These are phyloP conservation scores for Vicia sativa DNA, from an alignment of 306 rosid species.

Conservation along the genomic window DNA sequence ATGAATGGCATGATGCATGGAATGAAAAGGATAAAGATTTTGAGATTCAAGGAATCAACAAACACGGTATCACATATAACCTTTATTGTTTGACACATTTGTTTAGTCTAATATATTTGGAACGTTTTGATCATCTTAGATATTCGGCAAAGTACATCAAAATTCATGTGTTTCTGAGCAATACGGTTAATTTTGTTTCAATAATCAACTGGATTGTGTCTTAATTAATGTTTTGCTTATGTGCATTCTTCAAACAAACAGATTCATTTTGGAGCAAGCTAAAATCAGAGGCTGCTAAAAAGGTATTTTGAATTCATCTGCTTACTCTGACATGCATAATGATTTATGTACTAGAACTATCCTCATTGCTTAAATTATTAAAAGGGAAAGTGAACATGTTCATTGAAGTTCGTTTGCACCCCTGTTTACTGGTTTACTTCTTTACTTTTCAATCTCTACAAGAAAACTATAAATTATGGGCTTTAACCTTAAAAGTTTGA, in stretches of 20 bases:
- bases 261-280: slow-evolving; percentile 88
- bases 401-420: too few relatives aligned
- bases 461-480: too few relatives aligned
- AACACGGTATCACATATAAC: slow-evolving; percentile 49
- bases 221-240: slow-evolving; percentile 24
- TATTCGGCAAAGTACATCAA: too few relatives aligned
- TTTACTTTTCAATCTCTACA: too few relatives aligned
- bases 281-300: slow-evolving; percentile 67
- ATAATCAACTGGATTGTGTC: slow-evolving; percentile 3
- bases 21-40: slow-evolving; percentile 58
- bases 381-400: too few relatives aligned
- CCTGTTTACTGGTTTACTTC: too few relatives aligned
- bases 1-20: slow-evolving; percentile 93
- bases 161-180: neutral
- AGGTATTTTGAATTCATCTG: slow-evolving; percentile 53
- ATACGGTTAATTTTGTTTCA: slow-evolving; percentile 21
- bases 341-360: slow-evolving; percentile 12
- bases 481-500: too few relatives aligned
- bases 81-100: neutral
- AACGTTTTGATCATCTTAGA: neutral
- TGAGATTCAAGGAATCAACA: slow-evolving; percentile 52
- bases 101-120: too few relatives aligned
- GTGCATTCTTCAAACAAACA: slow-evolving; percentile 50
- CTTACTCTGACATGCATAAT: slow-evolving; percentile 15
- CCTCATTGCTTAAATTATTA: neutral